These are phyloP conservation scores for Micromonas commoda DNA, from an alignment of 139 green algal genomes.

Conservation along the genomic window DNA sequence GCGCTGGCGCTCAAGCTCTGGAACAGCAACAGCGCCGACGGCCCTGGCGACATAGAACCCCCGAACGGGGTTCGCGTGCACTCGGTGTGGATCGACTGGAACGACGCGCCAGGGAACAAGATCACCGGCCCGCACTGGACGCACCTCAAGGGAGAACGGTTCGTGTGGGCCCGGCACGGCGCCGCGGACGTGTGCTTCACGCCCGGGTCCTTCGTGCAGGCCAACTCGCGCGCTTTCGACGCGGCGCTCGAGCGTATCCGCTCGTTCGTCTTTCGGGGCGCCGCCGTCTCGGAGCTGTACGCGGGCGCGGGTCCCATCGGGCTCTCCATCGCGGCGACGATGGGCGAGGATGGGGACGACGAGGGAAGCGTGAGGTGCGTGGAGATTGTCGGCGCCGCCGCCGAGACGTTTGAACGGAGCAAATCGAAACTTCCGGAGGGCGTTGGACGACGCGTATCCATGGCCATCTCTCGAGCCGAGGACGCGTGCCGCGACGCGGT, in stretches of 20 bases:
- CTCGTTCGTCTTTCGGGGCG: conserved; percentile 34
- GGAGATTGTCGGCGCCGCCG: no score
- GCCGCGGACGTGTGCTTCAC: conserved; percentile 50
- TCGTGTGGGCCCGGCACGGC: conserved; percentile 52
- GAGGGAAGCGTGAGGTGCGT: not conserved
- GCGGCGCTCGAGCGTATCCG: conserved; percentile 40
- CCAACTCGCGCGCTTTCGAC: conserved; percentile 59
- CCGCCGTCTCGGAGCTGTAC: conserved; percentile 56
- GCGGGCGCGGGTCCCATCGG: conserved; percentile 71
- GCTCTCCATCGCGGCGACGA: conserved; percentile 48
- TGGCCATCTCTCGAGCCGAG: not conserved
- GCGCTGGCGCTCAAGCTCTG: no score
- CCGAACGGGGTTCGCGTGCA: no score
- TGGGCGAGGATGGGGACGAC: not conserved
- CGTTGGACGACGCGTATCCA: not conserved
- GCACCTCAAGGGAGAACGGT: no score
- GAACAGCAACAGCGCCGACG: no score
- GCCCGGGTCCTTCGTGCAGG: conserved; percentile 57
- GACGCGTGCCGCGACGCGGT: conserved; percentile 21
- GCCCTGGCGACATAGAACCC: no score
- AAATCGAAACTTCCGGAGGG: not conserved
- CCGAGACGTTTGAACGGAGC: not conserved
- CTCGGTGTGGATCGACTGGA: not conserved
- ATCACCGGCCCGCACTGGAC: not conserved
- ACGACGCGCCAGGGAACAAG: not conserved